Percentiles rank a stretch among this genome's conserved stretches.
These are phyloP conservation scores for Metahyphopichia silvanorum DNA, from an alignment of 805 yeast species.

Conservation along the genomic window DNA sequence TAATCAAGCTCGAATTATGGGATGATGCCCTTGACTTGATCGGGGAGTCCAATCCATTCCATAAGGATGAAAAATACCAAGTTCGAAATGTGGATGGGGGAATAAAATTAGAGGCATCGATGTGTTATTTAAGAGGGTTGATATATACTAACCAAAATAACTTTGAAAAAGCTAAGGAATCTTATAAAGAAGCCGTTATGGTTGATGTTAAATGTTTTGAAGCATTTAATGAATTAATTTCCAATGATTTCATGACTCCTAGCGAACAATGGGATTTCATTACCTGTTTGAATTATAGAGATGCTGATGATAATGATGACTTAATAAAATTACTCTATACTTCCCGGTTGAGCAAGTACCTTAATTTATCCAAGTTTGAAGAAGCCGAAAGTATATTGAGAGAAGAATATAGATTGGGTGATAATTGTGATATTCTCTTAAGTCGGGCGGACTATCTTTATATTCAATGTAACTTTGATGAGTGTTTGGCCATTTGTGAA, in stretches of 20 bases:
- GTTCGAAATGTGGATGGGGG: constrained; percentile 71
- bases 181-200: constrained; percentile 79
- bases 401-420: constrained; percentile 69
- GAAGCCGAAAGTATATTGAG: constrained; percentile 64
- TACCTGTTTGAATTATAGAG: constrained; percentile 60
- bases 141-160: constrained; percentile 81
- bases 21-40: constrained; percentile 87
- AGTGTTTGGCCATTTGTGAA: constrained; percentile 75
- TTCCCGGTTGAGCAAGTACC: constrained; percentile 70
- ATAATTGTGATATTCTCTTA: constrained; percentile 66
- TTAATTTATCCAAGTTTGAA: constrained; percentile 52
- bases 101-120: constrained; percentile 78
- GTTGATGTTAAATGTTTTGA: constrained; percentile 92
- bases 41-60: constrained; percentile 79
- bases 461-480: constrained; percentile 73
- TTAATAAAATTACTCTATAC: constrained; percentile 74
- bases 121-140: constrained; percentile 81
- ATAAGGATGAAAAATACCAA: constrained; percentile 36
- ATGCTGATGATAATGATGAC: constrained; percentile 76
- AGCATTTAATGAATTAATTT: constrained; percentile 77
- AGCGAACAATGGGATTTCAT: constrained; percentile 84
- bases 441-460: constrained; percentile 69
- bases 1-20: constrained; percentile 68
- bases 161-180: constrained; percentile 80
- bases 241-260: constrained; percentile 74